Conservation (phyloP, 2,329 filamentous ascomycete species). For the Cyphellophora attinorum region DNA sequence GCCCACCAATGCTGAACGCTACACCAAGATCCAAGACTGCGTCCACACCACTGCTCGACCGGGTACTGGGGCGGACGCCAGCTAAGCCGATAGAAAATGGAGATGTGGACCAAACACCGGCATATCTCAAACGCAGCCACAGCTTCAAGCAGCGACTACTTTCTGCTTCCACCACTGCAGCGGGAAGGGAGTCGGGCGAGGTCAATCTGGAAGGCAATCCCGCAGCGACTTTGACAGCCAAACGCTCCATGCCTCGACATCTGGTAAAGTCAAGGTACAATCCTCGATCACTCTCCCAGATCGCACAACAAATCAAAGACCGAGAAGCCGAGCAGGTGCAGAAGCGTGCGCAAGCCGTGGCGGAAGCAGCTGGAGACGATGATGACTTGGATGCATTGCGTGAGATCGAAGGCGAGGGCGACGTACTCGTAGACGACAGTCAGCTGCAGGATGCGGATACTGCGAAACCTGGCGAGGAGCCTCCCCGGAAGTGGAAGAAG, state of each 20-base stretch:
- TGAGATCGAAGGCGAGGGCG: slow-evolving; percentile 30
- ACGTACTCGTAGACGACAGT: slow-evolving; percentile 27
- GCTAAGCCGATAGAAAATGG: slow-evolving; percentile 2
- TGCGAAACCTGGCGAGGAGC: neutral
- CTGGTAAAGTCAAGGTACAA: slow-evolving; percentile 4
- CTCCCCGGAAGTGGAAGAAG: slow-evolving; percentile 29
- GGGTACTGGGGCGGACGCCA: slow-evolving; percentile 7
- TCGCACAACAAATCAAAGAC: slow-evolving; percentile 11
- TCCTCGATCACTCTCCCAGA: slow-evolving; percentile 13
- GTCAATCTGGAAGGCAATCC: no score
- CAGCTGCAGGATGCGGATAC: slow-evolving; percentile 18
- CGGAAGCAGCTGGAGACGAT: slow-evolving; percentile 31
- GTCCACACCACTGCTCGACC: slow-evolving; percentile 4
- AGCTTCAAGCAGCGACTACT: slow-evolving; percentile 19
- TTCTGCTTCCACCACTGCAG: slow-evolving; percentile 6
- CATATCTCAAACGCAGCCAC: slow-evolving; percentile 16
- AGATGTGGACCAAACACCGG: slow-evolving; percentile 12
- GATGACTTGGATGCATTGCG: slow-evolving; percentile 34
- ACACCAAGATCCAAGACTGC: no score
- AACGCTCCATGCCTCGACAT: no score
- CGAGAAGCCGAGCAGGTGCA: slow-evolving; percentile 25
- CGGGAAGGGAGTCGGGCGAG: slow-evolving; percentile 5
- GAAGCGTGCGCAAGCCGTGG: slow-evolving; percentile 24
- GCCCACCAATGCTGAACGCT: no score
- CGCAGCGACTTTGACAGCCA: no score